These are phyloP conservation scores for Amanita polypyramis DNA, from an alignment of 768 basidiomycete genomes.

Conservation along the genomic window DNA sequence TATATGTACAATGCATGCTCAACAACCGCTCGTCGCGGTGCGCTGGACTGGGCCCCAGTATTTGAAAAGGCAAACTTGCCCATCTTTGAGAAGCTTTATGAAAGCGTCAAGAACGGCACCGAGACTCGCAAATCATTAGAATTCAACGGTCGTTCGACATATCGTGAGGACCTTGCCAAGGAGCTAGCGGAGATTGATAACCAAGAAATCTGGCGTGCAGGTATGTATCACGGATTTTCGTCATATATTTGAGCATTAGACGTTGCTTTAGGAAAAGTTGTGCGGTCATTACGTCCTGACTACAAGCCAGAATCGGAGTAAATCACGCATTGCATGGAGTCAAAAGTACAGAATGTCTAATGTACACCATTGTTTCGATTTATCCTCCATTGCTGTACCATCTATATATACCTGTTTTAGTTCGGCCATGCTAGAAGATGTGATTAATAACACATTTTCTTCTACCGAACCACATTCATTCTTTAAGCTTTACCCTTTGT, in stretches of 20 bases:
- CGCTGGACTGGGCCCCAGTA: conserved; percentile 97
- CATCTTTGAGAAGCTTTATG: conserved; percentile 90
- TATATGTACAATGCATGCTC: conserved; percentile 99
- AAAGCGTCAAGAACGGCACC: conserved; percentile 88
- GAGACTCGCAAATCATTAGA: conserved; percentile 97
- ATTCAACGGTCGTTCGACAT: conserved; percentile 88
- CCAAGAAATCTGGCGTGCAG: conserved; percentile 98
- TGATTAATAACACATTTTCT: too few relatives aligned
- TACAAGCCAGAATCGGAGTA: conserved; percentile 57
- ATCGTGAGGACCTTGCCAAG: conserved; percentile 85
- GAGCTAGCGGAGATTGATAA: conserved; percentile 93
- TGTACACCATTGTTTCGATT: not conserved
- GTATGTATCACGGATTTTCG: conserved; percentile 25
- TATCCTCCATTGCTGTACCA: not conserved
- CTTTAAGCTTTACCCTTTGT: conserved; percentile 12
- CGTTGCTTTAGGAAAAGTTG: conserved; percentile 61
- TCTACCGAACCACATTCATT: not conserved
- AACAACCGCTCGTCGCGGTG: conserved; percentile 96
- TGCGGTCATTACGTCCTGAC: conserved; percentile 82
- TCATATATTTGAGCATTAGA: not conserved
- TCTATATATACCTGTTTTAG: not conserved
- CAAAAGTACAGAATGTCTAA: not conserved
- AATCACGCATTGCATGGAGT: conserved; percentile 4
- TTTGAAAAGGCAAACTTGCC: conserved; percentile 93
- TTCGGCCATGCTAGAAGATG: not conserved